phyloP scores from a whole-genome alignment of 176 grass and related monocot species.

The Triticum dicoccoides region DNA sequence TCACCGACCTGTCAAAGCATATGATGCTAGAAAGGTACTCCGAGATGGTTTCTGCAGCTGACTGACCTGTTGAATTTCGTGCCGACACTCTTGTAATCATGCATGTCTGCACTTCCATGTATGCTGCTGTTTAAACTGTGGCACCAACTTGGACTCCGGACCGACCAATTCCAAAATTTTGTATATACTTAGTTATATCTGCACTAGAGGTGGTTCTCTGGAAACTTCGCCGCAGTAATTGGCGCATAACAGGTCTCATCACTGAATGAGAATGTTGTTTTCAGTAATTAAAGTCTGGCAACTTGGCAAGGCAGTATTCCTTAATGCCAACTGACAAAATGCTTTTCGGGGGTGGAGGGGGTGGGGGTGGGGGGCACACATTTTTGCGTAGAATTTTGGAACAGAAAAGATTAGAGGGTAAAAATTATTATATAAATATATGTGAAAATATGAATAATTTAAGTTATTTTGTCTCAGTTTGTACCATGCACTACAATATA shows the following conservation, averaged over 20 bases:
- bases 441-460: too few relatives aligned
- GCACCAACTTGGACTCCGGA: background rate
- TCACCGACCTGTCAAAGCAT: constrained; percentile 66
- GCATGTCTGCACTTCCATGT: background rate
- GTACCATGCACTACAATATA: background rate
- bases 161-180: constrained; percentile 6
- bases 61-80: background rate
- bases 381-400: too few relatives aligned
- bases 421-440: too few relatives aligned
- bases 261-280: background rate
- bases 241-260: background rate
- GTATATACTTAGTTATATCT: background rate
- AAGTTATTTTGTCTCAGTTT: too few relatives aligned
- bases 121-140: background rate
- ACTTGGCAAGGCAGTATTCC: background rate
- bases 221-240: background rate
- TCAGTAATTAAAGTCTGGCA: background rate
- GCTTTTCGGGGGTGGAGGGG: too few relatives aligned
- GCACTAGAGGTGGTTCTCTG: background rate
- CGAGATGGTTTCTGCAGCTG: constrained; percentile 11
- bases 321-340: too few relatives aligned
- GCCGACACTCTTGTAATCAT: background rate
- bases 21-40: constrained; percentile 53
- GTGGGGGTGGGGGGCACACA: too few relatives aligned
- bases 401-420: too few relatives aligned